Percentiles rank a stretch among this genome's conserved stretches.
These are phyloP conservation scores for Cytospora piceicola DNA, from an alignment of 2,329 filamentous ascomycete species.

Conservation along the genomic window DNA sequence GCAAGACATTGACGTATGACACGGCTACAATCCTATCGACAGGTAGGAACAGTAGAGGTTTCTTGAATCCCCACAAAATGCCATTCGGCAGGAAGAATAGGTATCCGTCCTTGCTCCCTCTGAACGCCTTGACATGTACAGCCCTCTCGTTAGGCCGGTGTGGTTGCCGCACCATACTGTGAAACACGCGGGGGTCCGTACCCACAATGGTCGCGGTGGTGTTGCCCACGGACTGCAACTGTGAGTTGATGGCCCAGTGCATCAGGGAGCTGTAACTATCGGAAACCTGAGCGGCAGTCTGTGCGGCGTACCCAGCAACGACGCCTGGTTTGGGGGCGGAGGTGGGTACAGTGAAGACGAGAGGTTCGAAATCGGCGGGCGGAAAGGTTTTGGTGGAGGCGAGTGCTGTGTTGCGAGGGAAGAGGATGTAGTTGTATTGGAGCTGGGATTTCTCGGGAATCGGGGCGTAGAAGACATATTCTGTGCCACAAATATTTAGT, in stretches of 20 bases:
- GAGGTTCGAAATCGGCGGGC: constrained; percentile 52
- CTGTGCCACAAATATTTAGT: constrained; percentile 40
- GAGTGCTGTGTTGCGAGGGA: constrained; percentile 57
- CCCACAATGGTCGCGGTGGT: constrained; percentile 51
- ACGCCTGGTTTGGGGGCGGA: constrained; percentile 64
- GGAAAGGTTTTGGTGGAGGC: constrained; percentile 40
- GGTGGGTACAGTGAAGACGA: constrained; percentile 67
- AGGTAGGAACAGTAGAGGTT: constrained; percentile 67
- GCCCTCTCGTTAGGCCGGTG: constrained; percentile 65
- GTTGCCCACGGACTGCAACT: constrained; percentile 55
- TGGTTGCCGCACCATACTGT: constrained; percentile 58
- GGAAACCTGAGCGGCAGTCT: constrained; percentile 56
- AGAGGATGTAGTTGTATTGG: constrained; percentile 68
- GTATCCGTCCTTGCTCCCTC: constrained; percentile 70
- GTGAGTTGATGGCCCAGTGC: constrained; percentile 61
- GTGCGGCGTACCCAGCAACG: constrained; percentile 55
- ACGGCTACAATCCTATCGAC: constrained; percentile 63
- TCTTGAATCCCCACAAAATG: constrained; percentile 73
- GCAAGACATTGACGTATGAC: constrained; percentile 70
- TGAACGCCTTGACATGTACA: constrained; percentile 68
- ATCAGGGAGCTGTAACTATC: constrained; percentile 64
- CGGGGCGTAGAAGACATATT: constrained; percentile 66
- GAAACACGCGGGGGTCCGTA: constrained; percentile 60
- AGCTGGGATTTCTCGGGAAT: constrained; percentile 68
- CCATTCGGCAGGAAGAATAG: constrained; percentile 69